Evolutionary conservation across 257 asterid species (phyloP).

Genomic region (Solanum corneliomulleri): DNA sequence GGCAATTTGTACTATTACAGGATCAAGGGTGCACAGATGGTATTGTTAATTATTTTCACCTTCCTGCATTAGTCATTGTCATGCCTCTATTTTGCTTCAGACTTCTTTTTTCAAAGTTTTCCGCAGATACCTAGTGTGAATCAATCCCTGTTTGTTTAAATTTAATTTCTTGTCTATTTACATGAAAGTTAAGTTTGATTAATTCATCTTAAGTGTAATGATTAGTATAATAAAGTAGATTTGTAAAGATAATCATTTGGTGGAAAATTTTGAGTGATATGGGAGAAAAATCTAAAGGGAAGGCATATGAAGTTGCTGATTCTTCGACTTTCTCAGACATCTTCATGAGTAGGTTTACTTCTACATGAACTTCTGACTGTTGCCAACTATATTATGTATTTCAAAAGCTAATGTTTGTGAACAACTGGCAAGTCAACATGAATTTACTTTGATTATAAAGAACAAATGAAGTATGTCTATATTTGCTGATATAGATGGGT

Average conservation of each 20-base stretch:
- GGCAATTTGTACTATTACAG: slow-evolving; percentile 83
- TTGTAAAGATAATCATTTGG: neutral
- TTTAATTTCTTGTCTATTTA: neutral
- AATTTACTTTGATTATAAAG: neutral
- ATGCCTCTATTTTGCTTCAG: neutral
- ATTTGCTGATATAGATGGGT: neutral
- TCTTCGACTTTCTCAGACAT: neutral
- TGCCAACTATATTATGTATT: neutral
- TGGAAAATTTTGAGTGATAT: neutral
- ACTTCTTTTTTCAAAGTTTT: neutral
- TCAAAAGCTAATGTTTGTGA: neutral
- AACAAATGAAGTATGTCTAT: neutral
- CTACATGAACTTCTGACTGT: neutral
- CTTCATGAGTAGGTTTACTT: neutral
- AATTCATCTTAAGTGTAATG: neutral
- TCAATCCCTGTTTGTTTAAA: neutral
- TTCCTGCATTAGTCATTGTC: neutral
- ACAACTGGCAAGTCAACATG: neutral
- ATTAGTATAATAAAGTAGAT: neutral
- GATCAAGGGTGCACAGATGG: slow-evolving; percentile 50
- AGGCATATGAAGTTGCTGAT: neutral
- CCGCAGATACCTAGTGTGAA: neutral
- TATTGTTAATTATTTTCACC: neutral
- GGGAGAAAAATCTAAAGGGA: neutral
- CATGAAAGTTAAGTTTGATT: neutral